Evolutionary conservation across 441 rosid species (phyloP), one percentile per base, ranked within the genome.

Genomic region (Jatropha multifida): DNA sequence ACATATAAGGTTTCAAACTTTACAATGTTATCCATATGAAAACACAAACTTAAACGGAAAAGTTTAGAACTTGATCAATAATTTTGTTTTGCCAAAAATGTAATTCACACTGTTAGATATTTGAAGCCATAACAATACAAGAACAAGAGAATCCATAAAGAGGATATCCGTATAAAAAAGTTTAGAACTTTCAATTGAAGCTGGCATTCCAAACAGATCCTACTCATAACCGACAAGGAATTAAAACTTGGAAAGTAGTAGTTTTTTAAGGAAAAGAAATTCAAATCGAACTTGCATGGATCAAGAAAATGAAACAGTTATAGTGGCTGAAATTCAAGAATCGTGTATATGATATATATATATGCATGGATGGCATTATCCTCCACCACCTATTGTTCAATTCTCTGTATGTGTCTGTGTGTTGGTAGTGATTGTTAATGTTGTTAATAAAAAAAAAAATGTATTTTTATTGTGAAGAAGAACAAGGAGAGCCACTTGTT

Each of bases 401-500:
- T 65, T 7, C 20, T 42, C 23, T 3, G 9, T 15, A 44, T 17
- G 55, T 42, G 5, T 5, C 5, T 52, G 18, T 51, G 5, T 59
- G 70, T 13, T 62, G 32, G 66, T 61, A 18, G 69, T 37, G 59
- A 55, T 63, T 72, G 71, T 63, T 71, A 27, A 66, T 37, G 61
- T 52, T 73, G 69, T 17, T 4, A 2, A 52, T 13, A n/a, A 55
- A 55, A 4, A n/a, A 3, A 55, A 17, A 55, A 18, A 55, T n/a
- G 4, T 17, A n/a, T 17, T 55, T 54, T 15, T 54, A 54, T 54
- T 3, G 20, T 54, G 26, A 7, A 7, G 32, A 5, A 51, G 79
- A 49, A 69, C 67, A 75, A 81, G 64, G 61, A 63, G 65, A 81
- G 77, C 71, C 74, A 71, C 60, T 17, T 20, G 74, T 67, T 67